Percentiles rank a stretch among this genome's conserved stretches.
These are phyloP conservation scores for Aureobasidium mangrovei DNA, from an alignment of 2,329 filamentous ascomycete genomes.

Conservation along the genomic window DNA sequence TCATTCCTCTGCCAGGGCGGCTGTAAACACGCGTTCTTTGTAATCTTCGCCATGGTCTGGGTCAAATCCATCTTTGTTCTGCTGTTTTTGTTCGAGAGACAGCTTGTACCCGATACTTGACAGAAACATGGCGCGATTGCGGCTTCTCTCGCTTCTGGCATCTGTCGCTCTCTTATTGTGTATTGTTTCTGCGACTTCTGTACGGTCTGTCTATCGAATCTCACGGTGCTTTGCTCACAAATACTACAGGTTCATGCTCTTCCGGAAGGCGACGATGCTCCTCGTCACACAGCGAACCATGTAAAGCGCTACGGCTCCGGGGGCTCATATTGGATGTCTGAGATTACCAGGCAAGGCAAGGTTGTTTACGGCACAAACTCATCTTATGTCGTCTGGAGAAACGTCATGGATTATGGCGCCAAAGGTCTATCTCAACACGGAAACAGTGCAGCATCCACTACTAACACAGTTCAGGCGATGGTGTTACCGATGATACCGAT, in stretches of 20 bases:
- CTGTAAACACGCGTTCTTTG: not conserved
- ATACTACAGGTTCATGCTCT: not conserved
- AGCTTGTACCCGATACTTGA: not conserved
- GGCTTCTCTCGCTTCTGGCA: not conserved
- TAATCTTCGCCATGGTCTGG: not conserved
- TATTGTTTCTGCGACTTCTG: not conserved
- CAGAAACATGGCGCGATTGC: not conserved
- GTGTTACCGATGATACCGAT: conserved; percentile 23
- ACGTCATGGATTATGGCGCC: conserved; percentile 36
- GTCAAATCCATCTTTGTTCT: not conserved
- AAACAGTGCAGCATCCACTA: not conserved
- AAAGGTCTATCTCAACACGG: conserved; percentile 22
- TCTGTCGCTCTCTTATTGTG: conserved; percentile 4
- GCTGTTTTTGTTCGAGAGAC: not conserved
- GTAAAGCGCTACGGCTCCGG: conserved; percentile 25
- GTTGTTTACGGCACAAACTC: conserved; percentile 30
- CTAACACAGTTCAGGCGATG: conserved; percentile 19
- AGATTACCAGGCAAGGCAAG: conserved; percentile 34
- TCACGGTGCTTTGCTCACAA: not conserved
- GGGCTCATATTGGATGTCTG: conserved; percentile 32
- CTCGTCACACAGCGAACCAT: conserved; percentile 18
- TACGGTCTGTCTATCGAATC: not conserved
- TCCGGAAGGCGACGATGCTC: not conserved
- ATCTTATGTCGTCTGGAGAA: conserved; percentile 35
- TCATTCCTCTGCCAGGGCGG: not conserved